A percentile compares a stretch with the other conserved stretches of the same genome.
Evolutionary conservation across 2,329 filamentous ascomycete genomes (phyloP).

Genomic region (Ophiostoma perfectum): DNA sequence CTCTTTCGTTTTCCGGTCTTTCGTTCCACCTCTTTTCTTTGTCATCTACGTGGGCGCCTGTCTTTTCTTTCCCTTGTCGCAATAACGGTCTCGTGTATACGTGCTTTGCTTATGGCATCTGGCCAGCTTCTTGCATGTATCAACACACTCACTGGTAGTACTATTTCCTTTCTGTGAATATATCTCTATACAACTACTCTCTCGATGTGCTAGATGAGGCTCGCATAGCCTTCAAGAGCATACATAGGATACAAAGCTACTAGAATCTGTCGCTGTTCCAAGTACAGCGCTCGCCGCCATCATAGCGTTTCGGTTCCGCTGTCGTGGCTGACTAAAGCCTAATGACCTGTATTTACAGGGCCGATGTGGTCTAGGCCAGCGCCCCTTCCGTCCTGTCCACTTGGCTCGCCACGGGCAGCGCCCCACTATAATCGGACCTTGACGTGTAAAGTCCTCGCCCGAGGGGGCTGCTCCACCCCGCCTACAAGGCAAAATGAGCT

Average conservation of each 20-base stretch:
- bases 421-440: constrained; percentile 8
- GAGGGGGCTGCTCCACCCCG: neutral
- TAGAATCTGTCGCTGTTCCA: neutral
- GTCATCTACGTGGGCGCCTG: neutral
- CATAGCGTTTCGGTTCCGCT: neutral
- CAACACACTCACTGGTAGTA: neutral
- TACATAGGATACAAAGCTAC: neutral
- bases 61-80: no score
- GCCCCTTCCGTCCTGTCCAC: neutral
- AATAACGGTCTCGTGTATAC: neutral
- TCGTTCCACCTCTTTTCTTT: neutral
- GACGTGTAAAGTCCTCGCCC: neutral
- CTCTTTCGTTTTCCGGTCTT: neutral
- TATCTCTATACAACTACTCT: no score
- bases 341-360: neutral
- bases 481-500: constrained; percentile 1
- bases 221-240: no score
- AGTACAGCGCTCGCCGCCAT: neutral
- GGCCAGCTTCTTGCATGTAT: no score
- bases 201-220: no score
- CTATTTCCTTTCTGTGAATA: no score
- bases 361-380: neutral
- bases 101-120: neutral
- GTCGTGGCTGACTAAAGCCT: neutral
- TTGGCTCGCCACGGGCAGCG: neutral